A percentile compares a stretch with the other conserved stretches of the same genome.
phyloP scores from a whole-genome alignment of 2,329 filamentous ascomycete species.

The Coniochaeta sp. region DNA sequence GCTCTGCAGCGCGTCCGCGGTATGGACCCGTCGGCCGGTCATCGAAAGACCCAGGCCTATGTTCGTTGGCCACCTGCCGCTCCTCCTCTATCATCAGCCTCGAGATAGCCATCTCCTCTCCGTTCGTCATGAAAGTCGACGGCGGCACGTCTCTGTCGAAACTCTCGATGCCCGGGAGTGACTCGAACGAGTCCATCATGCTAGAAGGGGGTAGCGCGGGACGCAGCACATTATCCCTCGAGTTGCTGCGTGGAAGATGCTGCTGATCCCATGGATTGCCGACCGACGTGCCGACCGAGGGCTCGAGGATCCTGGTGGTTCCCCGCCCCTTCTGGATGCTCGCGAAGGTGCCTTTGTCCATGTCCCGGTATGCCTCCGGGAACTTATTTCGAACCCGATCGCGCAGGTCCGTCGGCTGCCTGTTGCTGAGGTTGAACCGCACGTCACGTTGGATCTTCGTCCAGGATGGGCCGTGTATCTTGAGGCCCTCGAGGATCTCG shows the following conservation, averaged over 20 bases:
- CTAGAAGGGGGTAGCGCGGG: slow-evolving; percentile 26
- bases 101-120: slow-evolving; percentile 56
- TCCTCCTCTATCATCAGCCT: slow-evolving; percentile 33
- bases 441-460: slow-evolving; percentile 57
- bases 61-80: neutral
- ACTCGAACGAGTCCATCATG: slow-evolving; percentile 23
- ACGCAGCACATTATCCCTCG: slow-evolving; percentile 40
- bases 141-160: slow-evolving; percentile 36
- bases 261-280: slow-evolving; percentile 36
- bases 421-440: slow-evolving; percentile 47
- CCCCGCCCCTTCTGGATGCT: slow-evolving; percentile 27
- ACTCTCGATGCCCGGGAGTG: slow-evolving; percentile 24
- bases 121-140: slow-evolving; percentile 31
- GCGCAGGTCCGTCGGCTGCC: slow-evolving; percentile 56
- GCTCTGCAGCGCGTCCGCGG: neutral
- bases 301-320: slow-evolving; percentile 38
- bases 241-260: slow-evolving; percentile 30
- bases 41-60: slow-evolving; percentile 1
- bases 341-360: slow-evolving; percentile 47
- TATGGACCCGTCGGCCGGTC: neutral
- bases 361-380: slow-evolving; percentile 47
- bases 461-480: slow-evolving; percentile 56
- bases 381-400: slow-evolving; percentile 60
- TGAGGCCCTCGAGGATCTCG: slow-evolving; percentile 54
- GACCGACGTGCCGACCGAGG: slow-evolving; percentile 42